Percentiles rank a stretch among this genome's conserved stretches.
Conservation (phyloP, 257 asterid genomes). For the Paraleonurus japonicus region DNA sequence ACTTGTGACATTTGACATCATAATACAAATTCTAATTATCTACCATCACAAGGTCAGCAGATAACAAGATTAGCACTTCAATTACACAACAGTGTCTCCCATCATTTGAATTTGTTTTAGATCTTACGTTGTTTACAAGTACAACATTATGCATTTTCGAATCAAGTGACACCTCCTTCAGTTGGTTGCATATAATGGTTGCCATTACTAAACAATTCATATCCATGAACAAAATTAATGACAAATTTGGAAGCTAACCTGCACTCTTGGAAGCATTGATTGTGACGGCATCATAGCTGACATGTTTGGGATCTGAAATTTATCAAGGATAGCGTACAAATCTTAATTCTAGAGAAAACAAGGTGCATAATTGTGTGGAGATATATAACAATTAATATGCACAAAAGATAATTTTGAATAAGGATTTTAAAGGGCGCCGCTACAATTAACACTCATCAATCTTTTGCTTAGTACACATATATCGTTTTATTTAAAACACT, state of each 20-base stretch:
- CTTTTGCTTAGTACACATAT: background rate
- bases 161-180: slow-evolving; percentile 6
- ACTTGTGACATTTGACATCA: background rate
- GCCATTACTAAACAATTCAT: background rate
- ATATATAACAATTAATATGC: slow-evolving; percentile 10
- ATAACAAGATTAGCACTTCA: background rate
- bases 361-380: slow-evolving; percentile 4
- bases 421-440: background rate
- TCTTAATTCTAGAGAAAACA: slow-evolving; percentile 11
- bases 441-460: background rate
- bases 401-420: background rate
- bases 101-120: background rate
- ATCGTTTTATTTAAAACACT: background rate
- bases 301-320: slow-evolving; percentile 85
- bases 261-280: slow-evolving; percentile 69
- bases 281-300: slow-evolving; percentile 92
- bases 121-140: background rate
- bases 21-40: background rate
- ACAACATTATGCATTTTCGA: background rate
- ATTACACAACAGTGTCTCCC: background rate
- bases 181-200: background rate
- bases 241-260: slow-evolving; percentile 48
- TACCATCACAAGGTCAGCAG: background rate
- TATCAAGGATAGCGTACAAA: slow-evolving; percentile 8
- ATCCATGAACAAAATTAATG: slow-evolving; percentile 13